These are phyloP conservation scores for Afroboletus lepidellus DNA, from an alignment of 1,284 basidiomycete species.

Conservation along the genomic window DNA sequence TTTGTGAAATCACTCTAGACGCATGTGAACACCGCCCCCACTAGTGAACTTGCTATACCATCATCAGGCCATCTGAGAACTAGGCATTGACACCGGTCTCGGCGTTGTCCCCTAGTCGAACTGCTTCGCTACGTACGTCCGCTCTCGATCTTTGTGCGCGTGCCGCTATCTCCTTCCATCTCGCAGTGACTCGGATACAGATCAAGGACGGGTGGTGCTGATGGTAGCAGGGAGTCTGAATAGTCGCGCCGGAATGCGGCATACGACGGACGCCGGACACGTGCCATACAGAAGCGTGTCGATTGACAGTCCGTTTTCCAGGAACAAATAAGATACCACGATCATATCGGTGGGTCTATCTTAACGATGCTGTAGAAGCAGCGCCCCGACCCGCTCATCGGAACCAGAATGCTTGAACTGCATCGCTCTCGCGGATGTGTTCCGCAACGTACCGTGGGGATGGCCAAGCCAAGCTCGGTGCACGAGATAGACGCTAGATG, in stretches of 20 bases:
- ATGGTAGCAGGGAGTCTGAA: constrained; percentile 65
- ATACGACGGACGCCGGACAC: constrained; percentile 35
- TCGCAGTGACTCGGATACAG: constrained; percentile 62
- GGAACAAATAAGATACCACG: too few species aligned
- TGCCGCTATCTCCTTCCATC: constrained; percentile 52
- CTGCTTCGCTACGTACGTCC: constrained; percentile 56
- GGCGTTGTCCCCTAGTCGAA: constrained; percentile 55
- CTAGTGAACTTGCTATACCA: constrained; percentile 77
- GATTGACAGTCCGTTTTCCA: too few species aligned
- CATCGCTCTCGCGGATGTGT: too few species aligned
- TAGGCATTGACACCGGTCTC: constrained; percentile 60
- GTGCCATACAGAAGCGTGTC: constrained; percentile 13
- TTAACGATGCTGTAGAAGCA: too few species aligned
- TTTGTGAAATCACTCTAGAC: not conserved
- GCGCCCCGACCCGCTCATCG: too few species aligned
- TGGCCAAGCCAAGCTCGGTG: too few species aligned
- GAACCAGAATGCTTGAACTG: too few species aligned
- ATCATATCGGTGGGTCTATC: too few species aligned
- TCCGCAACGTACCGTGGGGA: too few species aligned
- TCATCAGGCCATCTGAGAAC: constrained; percentile 73
- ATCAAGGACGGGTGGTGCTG: constrained; percentile 79
- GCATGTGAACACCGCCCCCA: not conserved
- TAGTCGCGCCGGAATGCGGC: constrained; percentile 60
- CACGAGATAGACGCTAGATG: too few species aligned
- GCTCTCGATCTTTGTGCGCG: constrained; percentile 53